Evolutionary conservation across 2,329 filamentous ascomycete species (phyloP).

Genomic region (Delphinella strobiligena): DNA sequence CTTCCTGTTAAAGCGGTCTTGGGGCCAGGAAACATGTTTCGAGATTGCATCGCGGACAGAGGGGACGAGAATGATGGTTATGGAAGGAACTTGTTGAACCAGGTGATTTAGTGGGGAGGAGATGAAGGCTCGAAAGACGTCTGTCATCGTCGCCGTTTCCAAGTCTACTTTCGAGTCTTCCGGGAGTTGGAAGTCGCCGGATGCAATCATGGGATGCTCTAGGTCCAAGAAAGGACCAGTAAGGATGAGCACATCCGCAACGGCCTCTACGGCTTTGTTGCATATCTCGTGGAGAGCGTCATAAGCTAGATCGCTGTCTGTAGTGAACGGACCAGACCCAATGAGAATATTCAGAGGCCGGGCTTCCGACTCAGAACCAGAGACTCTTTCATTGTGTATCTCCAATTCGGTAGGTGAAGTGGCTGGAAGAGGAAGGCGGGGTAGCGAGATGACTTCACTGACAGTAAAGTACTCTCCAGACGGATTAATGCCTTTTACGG

Average conservation of each 20-base stretch:
- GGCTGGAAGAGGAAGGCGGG: constrained; percentile 62
- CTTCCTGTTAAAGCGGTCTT: constrained; percentile 55
- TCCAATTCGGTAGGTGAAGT: constrained; percentile 56
- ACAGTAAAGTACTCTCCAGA: constrained; percentile 75
- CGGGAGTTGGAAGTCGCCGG: constrained; percentile 32
- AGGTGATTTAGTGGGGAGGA: constrained; percentile 62
- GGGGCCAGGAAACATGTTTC: constrained; percentile 80
- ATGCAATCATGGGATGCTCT: constrained; percentile 76
- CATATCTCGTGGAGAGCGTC: constrained; percentile 76
- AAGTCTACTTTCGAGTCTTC: constrained; percentile 32
- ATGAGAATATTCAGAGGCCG: constrained; percentile 65
- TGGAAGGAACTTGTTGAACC: constrained; percentile 55
- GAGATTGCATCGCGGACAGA: constrained; percentile 71
- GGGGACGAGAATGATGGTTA: constrained; percentile 73
- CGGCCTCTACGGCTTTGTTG: constrained; percentile 58
- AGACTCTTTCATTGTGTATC: constrained; percentile 55
- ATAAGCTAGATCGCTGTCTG: constrained; percentile 84
- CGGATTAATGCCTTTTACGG: constrained; percentile 73
- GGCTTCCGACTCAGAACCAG: constrained; percentile 41
- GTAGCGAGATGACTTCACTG: constrained; percentile 61
- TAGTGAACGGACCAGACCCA: constrained; percentile 79
- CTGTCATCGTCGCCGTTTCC: constrained; percentile 67
- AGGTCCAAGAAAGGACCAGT: constrained; percentile 81
- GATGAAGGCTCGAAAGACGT: constrained; percentile 73
- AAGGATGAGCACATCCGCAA: constrained; percentile 68